Evolutionary conservation across 306 rosid species (phyloP).

Genomic region (Vigna hirtella): DNA sequence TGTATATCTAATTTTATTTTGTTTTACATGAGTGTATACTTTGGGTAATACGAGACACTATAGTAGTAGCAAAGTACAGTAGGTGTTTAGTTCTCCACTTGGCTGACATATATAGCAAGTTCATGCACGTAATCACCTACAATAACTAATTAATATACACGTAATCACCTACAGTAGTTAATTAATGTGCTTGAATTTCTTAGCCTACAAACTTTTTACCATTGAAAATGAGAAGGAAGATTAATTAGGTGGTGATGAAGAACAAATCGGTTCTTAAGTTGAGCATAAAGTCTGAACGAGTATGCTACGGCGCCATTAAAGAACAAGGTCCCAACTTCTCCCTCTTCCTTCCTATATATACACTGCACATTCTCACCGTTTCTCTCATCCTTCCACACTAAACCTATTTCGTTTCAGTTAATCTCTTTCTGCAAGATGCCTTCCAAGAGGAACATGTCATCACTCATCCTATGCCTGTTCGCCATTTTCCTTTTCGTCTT

Average conservation of each 20-base stretch:
- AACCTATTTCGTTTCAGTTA: background rate
- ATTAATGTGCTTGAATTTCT: background rate
- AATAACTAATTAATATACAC: background rate
- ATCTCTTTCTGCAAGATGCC: background rate
- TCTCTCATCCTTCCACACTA: constrained; percentile 11
- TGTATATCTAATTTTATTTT: background rate
- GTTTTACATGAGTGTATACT: background rate
- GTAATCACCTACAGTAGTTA: background rate
- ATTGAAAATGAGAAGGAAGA: background rate
- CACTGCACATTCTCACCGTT: background rate
- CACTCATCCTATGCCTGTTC: background rate
- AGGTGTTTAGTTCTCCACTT: background rate
- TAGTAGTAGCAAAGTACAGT: background rate
- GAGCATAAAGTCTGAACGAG: background rate
- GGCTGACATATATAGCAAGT: background rate
- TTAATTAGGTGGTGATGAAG: background rate
- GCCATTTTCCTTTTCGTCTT: background rate
- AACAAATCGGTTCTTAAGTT: background rate
- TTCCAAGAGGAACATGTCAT: background rate
- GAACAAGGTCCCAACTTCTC: background rate
- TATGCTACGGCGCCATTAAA: background rate
- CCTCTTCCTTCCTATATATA: constrained; percentile 36
- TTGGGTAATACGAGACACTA: too few species aligned
- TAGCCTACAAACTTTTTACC: background rate
- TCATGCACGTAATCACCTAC: background rate